Evolutionary conservation across 768 basidiomycete species (phyloP), one percentile per base, ranked within the genome.

Genomic region (Mycena indigotica): DNA sequence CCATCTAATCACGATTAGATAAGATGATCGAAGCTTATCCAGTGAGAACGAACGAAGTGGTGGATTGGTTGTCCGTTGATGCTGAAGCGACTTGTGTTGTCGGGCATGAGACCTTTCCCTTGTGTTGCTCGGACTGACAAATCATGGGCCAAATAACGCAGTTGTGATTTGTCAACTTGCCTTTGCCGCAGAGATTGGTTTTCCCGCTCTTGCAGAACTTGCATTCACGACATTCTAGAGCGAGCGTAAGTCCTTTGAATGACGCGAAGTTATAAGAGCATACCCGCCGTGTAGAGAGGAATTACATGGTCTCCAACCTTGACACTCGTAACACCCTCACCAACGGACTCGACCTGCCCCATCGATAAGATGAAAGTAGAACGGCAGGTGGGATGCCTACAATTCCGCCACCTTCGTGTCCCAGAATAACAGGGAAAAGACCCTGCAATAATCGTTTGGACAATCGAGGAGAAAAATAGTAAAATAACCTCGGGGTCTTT

Each of bases 151-250:
- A 45, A 8, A 10, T 45, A 23, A 45, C 16, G 12, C 46, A 28
- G 26, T 23, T 32, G 5, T n/a, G 35, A 2, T 12, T 26, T 8
- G 39, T 71, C 48, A 54, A 93, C 93, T n/a, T n/a, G n/a, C n/a
- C 93, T 82, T 86, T 86, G 60, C 95, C 89, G 69, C 96, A 99
- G n/a, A 99, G 85, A 74, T 99, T 99, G 56, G 97, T 99, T 82
- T 98, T 98, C 53, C 92, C 93, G 59, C 91, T 93, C 75, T 89
- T 96, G 82, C 97, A 99, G 80, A 98, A 98, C 74, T 98, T 98
- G 80, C 97, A 99, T 76, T 99, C 89, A 32, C 84, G 84, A 69
- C 94, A 97, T 74, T 97, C 95, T 89, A 62, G 69, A 53, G 13
- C 46, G 8, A n/a, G n/a, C 25, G 8, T 25, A 23, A 52, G 48